Evolutionary conservation across 495 filamentous ascomycete species (phyloP).

Genomic region (Emericellopsis terricola): DNA sequence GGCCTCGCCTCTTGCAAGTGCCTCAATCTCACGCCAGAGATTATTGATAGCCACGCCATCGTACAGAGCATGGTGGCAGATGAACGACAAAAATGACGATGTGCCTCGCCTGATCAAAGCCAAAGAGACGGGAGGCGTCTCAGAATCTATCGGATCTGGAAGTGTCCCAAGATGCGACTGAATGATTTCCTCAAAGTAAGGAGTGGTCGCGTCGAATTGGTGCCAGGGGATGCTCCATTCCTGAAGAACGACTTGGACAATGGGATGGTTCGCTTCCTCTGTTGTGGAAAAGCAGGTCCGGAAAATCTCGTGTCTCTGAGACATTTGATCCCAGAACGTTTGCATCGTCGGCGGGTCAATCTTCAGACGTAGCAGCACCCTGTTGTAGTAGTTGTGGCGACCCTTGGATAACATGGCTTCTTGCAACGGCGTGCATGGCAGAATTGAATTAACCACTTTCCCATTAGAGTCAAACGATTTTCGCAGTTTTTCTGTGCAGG

Average conservation of each 20-base stretch:
- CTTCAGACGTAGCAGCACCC: conserved; percentile 19
- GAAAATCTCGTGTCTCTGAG: conserved; percentile 41
- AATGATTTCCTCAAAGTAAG: conserved; percentile 8
- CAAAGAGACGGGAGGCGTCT: conserved; percentile 19
- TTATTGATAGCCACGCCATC: conserved; percentile 53
- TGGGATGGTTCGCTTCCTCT: conserved; percentile 25
- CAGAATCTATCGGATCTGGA: conserved; percentile 12
- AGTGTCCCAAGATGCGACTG: conserved; percentile 9
- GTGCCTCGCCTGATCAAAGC: conserved; percentile 10
- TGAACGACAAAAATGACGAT: conserved; percentile 33
- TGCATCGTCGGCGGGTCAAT: conserved; percentile 9
- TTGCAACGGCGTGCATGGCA: conserved; percentile 69
- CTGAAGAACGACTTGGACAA: conserved; percentile 38
- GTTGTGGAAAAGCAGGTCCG: conserved; percentile 44
- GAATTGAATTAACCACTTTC: conserved; percentile 27
- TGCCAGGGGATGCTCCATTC: conserved; percentile 14
- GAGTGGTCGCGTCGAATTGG: conserved; percentile 5
- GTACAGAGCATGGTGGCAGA: conserved; percentile 62
- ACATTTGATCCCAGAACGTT: conserved; percentile 29
- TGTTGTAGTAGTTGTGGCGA: conserved; percentile 22
- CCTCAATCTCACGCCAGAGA: conserved; percentile 48
- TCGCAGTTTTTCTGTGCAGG: no score
- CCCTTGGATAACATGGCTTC: conserved; percentile 56
- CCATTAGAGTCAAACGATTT: conserved; percentile 14
- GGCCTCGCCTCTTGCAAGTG: conserved; percentile 18